Base-by-base conservation (phyloP, 2,329 filamentous ascomycete genomes). In the Microthyrium microscopicum region DNA sequence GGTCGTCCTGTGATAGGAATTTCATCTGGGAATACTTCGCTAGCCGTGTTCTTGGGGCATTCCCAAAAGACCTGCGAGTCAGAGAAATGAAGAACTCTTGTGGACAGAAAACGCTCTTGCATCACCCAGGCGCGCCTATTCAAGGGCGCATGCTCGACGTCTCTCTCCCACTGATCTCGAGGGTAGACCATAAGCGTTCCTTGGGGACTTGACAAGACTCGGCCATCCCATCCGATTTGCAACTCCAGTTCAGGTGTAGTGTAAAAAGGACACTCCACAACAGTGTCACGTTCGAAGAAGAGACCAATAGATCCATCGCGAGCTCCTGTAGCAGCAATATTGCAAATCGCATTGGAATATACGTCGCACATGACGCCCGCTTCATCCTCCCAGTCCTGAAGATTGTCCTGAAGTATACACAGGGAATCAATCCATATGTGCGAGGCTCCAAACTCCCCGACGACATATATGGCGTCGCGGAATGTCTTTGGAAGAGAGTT, bases 61-160 rank as follows among this genome's bases (percentile, higher is more conserved):
- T 49, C 45, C 46, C 46, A 48, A 0, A 34, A 40, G 4, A 48
- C 20, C 25, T 46, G 41, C 13, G 42, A 25, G 4, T 27, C 20
- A 20, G 41, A 42, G 25, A 46, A 49, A n/a, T 48, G 42, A 1
- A 48, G 2, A 1, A 49, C 39, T 5, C 46, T 35, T 2, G 42
- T 42, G 5, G 42, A 32, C 26, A 49, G 20, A 3, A 49, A 27
- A 3, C 46, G 33, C 22, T 49, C 46, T 27, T 49, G 46, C 1
- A 46, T 29, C 0, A 45, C 43, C 46, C 46, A 49, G 3, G 34
- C 46, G n/a, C 45, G 22, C n/a, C 8, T 24, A 27, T 47, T 46
- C 5, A 48, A 34, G 2, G 42, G 37, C 21, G 37, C 40, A 1
- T 35, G 12, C 3, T 46, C 40, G 3, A 48, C 39, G 1, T 37